Evolutionary conservation across 2,329 filamentous ascomycete species (phyloP), one percentile per base, ranked within the genome.

Genomic region (Botrytis paeoniae): DNA sequence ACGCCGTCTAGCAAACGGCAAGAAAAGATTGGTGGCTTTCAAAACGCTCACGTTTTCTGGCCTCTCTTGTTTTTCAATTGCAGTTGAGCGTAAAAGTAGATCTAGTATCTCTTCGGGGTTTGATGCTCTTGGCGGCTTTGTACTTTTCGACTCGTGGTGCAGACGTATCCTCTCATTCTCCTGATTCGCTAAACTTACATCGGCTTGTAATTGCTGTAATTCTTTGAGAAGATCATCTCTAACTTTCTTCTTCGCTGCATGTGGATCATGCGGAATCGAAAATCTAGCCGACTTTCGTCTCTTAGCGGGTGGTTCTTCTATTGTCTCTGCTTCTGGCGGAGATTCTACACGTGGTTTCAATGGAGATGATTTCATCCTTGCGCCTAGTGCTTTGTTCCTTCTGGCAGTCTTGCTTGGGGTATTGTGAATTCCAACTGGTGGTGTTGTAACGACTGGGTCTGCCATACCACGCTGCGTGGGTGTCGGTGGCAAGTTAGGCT

Each of bases 401-500:
- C 84, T 84, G 4, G 83, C 82, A 45, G 83, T 82, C 73, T 84
- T 87, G 35, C 86, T 87, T 0, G 89, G 88, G 22, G 87, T 89
- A 69, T 86, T 85, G 74, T 90, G 89, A 41, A 91, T 91, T 1
- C 89, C 89, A 32, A 83, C 80, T 0, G 88, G 87, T 12, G 87
- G 87, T 4, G 86, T 87, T 61, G 85, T 86, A 41, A 88, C 83
- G 1, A 87, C 82, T 18, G 86, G 84, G 73, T 90, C 88, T 2
- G 82, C 81, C 20, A 85, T 81, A 5, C 84, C 85, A 54, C 82
- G 83, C 65, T 86, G 83, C 43, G 84, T 84, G 0, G 86, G 86
- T 0, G 88, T 88, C 0, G 88, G 88, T 4, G 91, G 91, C 8
- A 93, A 83, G 65, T 91, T 89, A 1, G 90, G 90, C 77, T 92